Base-by-base conservation (phyloP, 768 basidiomycete genomes). In the Trametopsis cervina region DNA sequence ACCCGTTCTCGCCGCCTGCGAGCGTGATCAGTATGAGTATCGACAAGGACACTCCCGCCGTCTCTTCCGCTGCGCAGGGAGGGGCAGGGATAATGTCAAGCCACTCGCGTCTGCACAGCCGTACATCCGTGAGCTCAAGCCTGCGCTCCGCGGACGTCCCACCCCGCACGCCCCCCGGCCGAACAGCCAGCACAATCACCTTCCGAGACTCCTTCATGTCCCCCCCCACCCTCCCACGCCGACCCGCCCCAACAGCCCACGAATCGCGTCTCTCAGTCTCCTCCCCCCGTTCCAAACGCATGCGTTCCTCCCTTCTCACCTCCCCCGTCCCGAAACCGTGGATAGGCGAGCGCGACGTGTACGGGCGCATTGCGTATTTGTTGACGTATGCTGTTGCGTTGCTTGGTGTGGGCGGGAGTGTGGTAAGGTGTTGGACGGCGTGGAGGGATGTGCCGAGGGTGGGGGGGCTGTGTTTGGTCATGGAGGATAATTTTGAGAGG, bases 401-500 rank as follows among this genome's bases (percentile, higher is more conserved):
- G 49, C 53, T 82, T 17, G 85, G 83, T 11, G 52, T 81, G 24
- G 70, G 64, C 2, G 76, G 65, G 3, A 75, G 80, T 15, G 76
- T 65, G 0, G 25, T 80, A 1, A 76, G 79, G 40, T 78, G 74
- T 54, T 85, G 75, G 53, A 74, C 78, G 46, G 69, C 71, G 2
- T 85, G 76, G 62, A 70, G 62, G 42, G 64, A 71, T 57, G 82
- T 83, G 2, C 67, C 67, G n/a, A 62, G 78, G 39, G 74, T 87
- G 53, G 69, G 59, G 20, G 69, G 61, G 64, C 69, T 46, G 61
- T 87, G 85, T 53, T 65, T 85, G 15, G 79, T 91, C 5, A 66
- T 93, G 51, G 76, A 85, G 37, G 89, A 93, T 57, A 70, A 89
- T 53, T 93, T 92, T 56, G 74, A 76, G 33, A 60, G 69, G 22